phyloP scores from a whole-genome alignment of 78 protist genomes.

The slime mould (Dictyostelium discoideum) region DNA sequence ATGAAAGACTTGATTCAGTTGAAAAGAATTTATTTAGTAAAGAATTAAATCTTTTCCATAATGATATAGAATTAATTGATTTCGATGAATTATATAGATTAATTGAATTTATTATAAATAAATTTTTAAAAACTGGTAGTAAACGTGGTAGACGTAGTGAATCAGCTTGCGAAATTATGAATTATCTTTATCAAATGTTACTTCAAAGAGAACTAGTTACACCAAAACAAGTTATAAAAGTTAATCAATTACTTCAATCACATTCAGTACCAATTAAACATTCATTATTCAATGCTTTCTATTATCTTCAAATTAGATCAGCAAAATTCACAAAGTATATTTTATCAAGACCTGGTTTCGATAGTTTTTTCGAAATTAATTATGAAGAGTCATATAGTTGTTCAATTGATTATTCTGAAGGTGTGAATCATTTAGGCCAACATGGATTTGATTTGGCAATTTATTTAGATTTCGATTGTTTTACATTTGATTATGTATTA shows the following conservation, averaged over 20 bases:
- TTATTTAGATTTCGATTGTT: background rate
- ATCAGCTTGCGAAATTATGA: background rate
- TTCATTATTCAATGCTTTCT: background rate
- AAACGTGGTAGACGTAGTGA: too few species aligned
- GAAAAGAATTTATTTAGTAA: background rate
- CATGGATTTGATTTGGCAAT: background rate
- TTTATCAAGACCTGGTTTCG: background rate
- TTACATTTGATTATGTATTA: background rate
- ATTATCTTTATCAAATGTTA: background rate
- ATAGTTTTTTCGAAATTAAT: background rate
- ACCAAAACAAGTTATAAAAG: background rate
- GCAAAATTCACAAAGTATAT: background rate
- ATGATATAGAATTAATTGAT: background rate
- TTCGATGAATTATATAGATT: background rate
- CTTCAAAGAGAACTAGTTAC: background rate
- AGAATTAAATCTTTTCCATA: background rate
- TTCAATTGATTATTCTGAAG: background rate
- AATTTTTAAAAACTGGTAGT: background rate
- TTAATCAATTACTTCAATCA: background rate
- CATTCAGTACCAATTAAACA: background rate
- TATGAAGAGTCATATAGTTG: background rate
- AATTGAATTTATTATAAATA: background rate
- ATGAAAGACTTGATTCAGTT: background rate
- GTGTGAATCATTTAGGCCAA: background rate
- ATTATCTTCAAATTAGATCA: background rate